Conservation (phyloP, 495 filamentous ascomycete species). For the Aspergillus indologenus region DNA sequence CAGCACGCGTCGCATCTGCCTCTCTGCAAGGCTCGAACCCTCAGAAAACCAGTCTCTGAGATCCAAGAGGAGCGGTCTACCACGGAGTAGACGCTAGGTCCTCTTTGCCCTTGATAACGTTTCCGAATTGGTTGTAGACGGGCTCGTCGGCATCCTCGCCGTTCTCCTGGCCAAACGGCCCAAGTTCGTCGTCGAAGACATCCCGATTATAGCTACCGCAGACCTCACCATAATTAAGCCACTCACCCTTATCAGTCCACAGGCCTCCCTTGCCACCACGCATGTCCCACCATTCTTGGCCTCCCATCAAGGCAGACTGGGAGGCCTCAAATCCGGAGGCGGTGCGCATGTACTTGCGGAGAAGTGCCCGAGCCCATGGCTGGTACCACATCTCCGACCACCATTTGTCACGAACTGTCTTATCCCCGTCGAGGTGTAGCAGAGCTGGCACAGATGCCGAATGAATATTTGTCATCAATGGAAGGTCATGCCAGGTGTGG, state of each 20-base stretch:
- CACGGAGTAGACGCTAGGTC: slow-evolving; percentile 1
- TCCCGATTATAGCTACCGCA: slow-evolving; percentile 49
- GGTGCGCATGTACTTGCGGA: slow-evolving; percentile 49
- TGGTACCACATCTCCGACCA: slow-evolving; percentile 61
- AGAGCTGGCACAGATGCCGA: slow-evolving; percentile 47
- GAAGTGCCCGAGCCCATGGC: slow-evolving; percentile 48
- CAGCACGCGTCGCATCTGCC: neutral
- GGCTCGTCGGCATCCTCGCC: slow-evolving; percentile 60
- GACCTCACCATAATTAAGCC: slow-evolving; percentile 53
- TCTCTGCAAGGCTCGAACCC: neutral
- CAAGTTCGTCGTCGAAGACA: slow-evolving; percentile 47
- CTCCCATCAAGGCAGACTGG: slow-evolving; percentile 45
- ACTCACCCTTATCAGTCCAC: slow-evolving; percentile 55
- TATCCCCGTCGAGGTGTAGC: slow-evolving; percentile 49
- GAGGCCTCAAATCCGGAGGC: slow-evolving; percentile 42
- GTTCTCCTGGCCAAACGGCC: slow-evolving; percentile 57
- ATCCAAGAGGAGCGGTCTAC: neutral
- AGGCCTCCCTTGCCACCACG: slow-evolving; percentile 57
- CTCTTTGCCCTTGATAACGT: slow-evolving; percentile 40
- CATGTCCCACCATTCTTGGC: slow-evolving; percentile 51
- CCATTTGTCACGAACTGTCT: slow-evolving; percentile 37
- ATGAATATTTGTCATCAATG: slow-evolving; percentile 53
- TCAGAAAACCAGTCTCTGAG: slow-evolving; percentile 4
- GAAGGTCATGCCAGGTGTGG: slow-evolving; percentile 47
- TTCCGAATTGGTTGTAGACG: slow-evolving; percentile 44